Base-by-base conservation (phyloP, 139 green algal genomes). In the Chlorella ohadii region DNA sequence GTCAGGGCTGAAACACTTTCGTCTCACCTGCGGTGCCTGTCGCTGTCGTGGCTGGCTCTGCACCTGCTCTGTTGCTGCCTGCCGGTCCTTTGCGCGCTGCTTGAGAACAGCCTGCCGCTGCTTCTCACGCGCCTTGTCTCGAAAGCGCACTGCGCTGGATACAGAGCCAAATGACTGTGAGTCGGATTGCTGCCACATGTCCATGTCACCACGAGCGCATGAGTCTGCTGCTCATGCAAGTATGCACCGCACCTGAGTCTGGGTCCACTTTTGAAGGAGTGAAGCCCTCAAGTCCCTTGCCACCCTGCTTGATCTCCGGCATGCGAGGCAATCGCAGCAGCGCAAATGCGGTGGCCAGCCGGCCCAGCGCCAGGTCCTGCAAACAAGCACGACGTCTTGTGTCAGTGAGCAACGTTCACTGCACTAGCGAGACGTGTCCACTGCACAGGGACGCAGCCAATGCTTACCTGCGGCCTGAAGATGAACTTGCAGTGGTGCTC, bases 401-500 rank as follows among this genome's bases (percentile, higher is more conserved):
- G n/a, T n/a, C n/a, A n/a, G n/a, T n/a, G n/a, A n/a, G n/a, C n/a
- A n/a, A n/a, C n/a, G n/a, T 20, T 31, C 17, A 47, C 47, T 28
- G 33, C 34, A 56, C 11, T n/a, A 31, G 22, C 47, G 17, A n/a
- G n/a, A n/a, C n/a, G n/a, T n/a, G n/a, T n/a, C n/a, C n/a, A n/a
- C n/a, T n/a, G n/a, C n/a, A 1, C 3, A 38, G 55, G 22, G 12
- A 71, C 36, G 11, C 12, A 22, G 33, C n/a, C 63, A 28, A 1
- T 9, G 27, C 13, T 22, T 28, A 93, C 92, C 87, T 92, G 79
- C 68, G 96, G 6, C 65, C 95, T 81, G 93, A 99, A 99, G 47
- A 97, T 97, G 88, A 92, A 97, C 16, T 92, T 92, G 93, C 96
- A 99, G 78, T 99, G 94, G 88, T 99, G 97, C 91, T 99, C 97